Base-by-base conservation (phyloP, 2,329 filamentous ascomycete genomes). In the Scedosporium dehoogii region DNA sequence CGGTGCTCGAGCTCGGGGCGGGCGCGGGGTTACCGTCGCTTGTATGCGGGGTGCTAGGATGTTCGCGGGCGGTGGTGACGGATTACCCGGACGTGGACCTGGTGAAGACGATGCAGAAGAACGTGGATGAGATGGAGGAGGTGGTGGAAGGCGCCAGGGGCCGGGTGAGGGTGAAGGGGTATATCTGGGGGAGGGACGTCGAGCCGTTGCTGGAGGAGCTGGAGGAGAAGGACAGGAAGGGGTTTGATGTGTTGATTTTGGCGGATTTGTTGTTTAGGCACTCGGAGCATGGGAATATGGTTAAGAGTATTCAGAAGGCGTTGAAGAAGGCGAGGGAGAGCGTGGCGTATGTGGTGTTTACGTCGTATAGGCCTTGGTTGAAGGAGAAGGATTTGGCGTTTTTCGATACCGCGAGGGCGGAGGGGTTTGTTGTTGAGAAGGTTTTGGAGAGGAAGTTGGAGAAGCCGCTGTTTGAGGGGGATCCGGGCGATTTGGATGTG, bases 201-300 rank as follows among this genome's bases (percentile, higher is more conserved):
- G 73, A 75, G 29, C 77, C 79, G 3, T 71, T 96, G 25, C 76
- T 88, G 12, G 76, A 77, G 5, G 79, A 85, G 65, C 74, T 93
- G 1, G 75, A 78, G n/a, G 62, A 62, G 5, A 64, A 66, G 18
- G 66, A 65, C 51, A 67, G 65, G 25, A 62, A 65, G 25, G 78
- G 77, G 0, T 97, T 96, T 70, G 91, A 97, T 72, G 79, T 96
- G 4, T 73, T 97, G 27, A 87, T 97, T 63, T 81, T 97, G 53
- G 92, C 92, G 3, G 93, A 97, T 73, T 81, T 97, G 59, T 81
- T 97, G 3, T 97, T 97, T 77, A 90, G 94, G 64, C 92, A 97
- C 72, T 89, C 87, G 4, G 92, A 96, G 76, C 93, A 97, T 70
- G 78, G 75, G 1, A 91, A 90, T 69, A 79, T 97, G 64, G 79